Evolutionary conservation across 345 rosid genomes (phyloP), one percentile per base, ranked within the genome.

Genomic region (Brassica incana): DNA sequence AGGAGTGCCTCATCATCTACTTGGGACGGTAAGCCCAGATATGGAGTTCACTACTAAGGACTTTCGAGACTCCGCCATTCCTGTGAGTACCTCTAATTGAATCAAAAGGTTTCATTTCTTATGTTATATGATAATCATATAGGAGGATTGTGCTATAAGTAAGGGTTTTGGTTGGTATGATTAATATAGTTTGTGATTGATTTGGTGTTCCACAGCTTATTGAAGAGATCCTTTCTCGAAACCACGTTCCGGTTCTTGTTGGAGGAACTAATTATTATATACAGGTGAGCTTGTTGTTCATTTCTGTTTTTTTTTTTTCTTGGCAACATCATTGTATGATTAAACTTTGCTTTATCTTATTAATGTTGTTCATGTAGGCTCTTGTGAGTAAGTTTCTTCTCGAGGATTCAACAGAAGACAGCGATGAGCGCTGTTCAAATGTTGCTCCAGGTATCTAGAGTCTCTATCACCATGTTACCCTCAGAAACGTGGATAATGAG

Each of bases 241-340:
- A 88, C 79, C 78, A 67, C 82, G 48, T 95, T 73, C 99, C 98
- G 0, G 89, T 95, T 52, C 87, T 95, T 69, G 98, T 91, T 78
- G 99, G 99, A 67, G 99, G 99, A 5, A 91, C 98, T 32, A 86
- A 91, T 83, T 95, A 90, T 78, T 95, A 95, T 73, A 93, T 93
- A 82, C 99, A 95, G 93, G 99, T 93, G 71, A 70, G 66, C 45
- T 59, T 33, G 58, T 69, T 2, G 25, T 3, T 63, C 38, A 64
- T 69, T 61, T 52, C 58, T 50, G 18, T 1, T 12, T 45, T 45
- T 45, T n/a, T 43, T 5, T 14, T 48, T 14, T 48, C 23, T 14
- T 50, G 15, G 58, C 58, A 52, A 52, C 58, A 52, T 52, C 4
- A 43, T 10, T 0, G 43, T 36, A 36, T 36, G 43, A 43, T 43